These are phyloP conservation scores for Haplosporangium sp. DNA, from an alignment of 371 early-diverging fungal species.

Conservation along the genomic window DNA sequence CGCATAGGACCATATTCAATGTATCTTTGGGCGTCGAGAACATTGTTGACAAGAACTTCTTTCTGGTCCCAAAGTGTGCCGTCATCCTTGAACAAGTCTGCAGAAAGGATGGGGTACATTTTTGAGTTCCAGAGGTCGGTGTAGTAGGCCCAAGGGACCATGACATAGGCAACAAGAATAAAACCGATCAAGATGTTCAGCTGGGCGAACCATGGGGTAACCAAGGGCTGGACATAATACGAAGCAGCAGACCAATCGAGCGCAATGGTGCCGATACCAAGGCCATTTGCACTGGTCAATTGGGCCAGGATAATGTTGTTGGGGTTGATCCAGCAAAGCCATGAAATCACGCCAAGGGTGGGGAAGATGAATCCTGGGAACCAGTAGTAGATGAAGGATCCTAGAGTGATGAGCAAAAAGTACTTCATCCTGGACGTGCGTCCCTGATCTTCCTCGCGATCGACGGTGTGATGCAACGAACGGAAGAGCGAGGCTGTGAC, in stretches of 20 bases:
- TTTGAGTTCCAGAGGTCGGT: conserved; percentile 34
- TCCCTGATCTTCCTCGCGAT: conserved; percentile 56
- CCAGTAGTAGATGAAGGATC: conserved; percentile 61
- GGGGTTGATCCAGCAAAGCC: conserved; percentile 72
- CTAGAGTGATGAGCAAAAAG: conserved; percentile 67
- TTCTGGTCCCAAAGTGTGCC: conserved; percentile 18
- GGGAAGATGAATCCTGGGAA: conserved; percentile 66
- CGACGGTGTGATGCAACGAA: conserved; percentile 68
- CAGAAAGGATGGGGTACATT: conserved; percentile 21
- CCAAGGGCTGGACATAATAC: conserved; percentile 17
- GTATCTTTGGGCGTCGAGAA: conserved; percentile 59
- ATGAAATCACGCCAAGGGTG: conserved; percentile 60
- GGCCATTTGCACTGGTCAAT: conserved; percentile 56
- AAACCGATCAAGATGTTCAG: conserved; percentile 41
- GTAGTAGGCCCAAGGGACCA: conserved; percentile 36
- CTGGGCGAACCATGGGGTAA: conserved; percentile 47
- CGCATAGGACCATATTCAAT: conserved; percentile 63
- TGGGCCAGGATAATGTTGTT: conserved; percentile 67
- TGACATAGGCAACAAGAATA: conserved; percentile 27
- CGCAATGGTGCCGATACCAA: conserved; percentile 37
- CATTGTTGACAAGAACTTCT: conserved; percentile 26
- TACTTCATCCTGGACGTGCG: conserved; percentile 65
- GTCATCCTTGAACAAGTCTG: conserved; percentile 6
- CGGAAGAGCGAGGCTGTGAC: conserved; percentile 78
- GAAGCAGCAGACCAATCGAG: conserved; percentile 41